These are phyloP conservation scores for Leccinum uliginosum DNA, from an alignment of 768 basidiomycete genomes.

Conservation along the genomic window DNA sequence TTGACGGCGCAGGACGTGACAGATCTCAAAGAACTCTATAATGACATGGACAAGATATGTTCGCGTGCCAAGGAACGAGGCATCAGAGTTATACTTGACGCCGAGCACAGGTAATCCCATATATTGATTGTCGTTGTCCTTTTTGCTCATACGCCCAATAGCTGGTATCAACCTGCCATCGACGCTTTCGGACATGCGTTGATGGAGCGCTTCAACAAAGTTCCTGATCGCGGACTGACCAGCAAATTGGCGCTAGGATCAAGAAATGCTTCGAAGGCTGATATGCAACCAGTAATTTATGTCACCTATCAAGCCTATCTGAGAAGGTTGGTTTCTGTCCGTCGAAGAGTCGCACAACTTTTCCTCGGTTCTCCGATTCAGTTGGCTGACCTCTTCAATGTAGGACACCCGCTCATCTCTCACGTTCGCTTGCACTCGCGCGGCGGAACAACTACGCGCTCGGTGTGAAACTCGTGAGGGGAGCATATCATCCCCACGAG, in stretches of 20 bases:
- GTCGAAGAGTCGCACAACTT: neutral
- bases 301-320: slow-evolving; percentile 90
- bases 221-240: slow-evolving; percentile 6
- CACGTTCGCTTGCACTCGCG: slow-evolving; percentile 62
- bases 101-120: slow-evolving; percentile 62
- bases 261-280: neutral
- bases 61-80: slow-evolving; percentile 53
- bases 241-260: slow-evolving; percentile 3
- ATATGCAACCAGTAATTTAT: slow-evolving; percentile 70
- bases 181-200: slow-evolving; percentile 75
- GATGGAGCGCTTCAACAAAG: slow-evolving; percentile 71
- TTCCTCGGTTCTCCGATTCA: neutral
- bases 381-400: neutral
- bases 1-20: slow-evolving; percentile 55
- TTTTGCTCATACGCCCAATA: slow-evolving; percentile 20
- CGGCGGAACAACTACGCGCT: slow-evolving; percentile 63
- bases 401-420: slow-evolving; percentile 69
- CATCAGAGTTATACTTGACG: slow-evolving; percentile 76
- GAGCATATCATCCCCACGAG: slow-evolving; percentile 86
- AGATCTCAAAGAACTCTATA: slow-evolving; percentile 56
- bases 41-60: slow-evolving; percentile 63
- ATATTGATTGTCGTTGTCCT: neutral
- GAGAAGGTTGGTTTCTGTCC: slow-evolving; percentile 45
- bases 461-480: slow-evolving; percentile 90
- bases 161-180: slow-evolving; percentile 72